Conservation (phyloP, 768 basidiomycete species). For the Daedaleopsis nitida region DNA sequence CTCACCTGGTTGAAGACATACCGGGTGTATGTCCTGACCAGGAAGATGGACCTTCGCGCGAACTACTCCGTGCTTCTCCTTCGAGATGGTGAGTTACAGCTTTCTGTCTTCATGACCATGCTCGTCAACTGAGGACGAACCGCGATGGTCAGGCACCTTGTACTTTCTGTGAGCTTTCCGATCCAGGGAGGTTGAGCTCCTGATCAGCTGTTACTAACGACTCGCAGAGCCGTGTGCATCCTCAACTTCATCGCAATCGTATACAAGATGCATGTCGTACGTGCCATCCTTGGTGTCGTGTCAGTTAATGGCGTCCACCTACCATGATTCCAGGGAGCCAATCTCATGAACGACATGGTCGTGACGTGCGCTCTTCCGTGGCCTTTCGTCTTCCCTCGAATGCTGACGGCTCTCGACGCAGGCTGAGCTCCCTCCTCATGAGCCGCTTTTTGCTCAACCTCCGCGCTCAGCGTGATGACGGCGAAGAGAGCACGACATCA, state of each 20-base stretch:
- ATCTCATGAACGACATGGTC: slow-evolving; percentile 17
- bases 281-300: background rate
- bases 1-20: slow-evolving; percentile 21
- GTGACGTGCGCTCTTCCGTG: slow-evolving; percentile 4
- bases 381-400: background rate
- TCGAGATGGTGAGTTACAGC: slow-evolving; percentile 10
- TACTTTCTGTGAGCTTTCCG: slow-evolving; percentile 12
- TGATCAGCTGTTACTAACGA: background rate
- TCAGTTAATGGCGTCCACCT: background rate
- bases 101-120: background rate
- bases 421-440: slow-evolving; percentile 20
- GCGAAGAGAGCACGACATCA: slow-evolving; percentile 1
- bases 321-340: background rate
- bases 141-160: slow-evolving; percentile 1
- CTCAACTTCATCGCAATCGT: slow-evolving; percentile 14
- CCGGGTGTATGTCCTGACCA: slow-evolving; percentile 4
- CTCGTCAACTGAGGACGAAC: background rate
- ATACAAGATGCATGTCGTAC: slow-evolving; percentile 5
- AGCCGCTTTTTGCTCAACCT: slow-evolving; percentile 20
- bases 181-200: background rate
- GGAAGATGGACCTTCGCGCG: background rate
- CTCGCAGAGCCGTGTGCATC: slow-evolving; percentile 6
- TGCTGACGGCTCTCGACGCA: background rate
- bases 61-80: slow-evolving; percentile 9
- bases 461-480: slow-evolving; percentile 8